Conservation (phyloP, 495 filamentous ascomycete species). For the Penicillium robsamsonii region DNA sequence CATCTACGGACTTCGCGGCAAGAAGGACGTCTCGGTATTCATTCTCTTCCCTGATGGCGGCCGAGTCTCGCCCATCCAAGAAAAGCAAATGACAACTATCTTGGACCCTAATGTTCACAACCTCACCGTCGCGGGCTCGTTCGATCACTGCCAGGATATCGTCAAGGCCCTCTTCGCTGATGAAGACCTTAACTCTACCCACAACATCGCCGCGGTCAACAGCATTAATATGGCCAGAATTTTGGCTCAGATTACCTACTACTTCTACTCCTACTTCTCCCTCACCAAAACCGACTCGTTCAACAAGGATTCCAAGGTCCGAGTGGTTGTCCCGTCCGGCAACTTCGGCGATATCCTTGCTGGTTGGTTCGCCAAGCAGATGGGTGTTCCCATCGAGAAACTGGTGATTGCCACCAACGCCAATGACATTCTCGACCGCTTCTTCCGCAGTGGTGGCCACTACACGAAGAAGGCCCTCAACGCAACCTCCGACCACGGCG, state of each 20-base stretch:
- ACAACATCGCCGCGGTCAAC: slow-evolving; percentile 25
- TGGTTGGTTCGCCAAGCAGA: slow-evolving; percentile 84
- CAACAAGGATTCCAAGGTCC: slow-evolving; percentile 58
- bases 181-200: slow-evolving; percentile 72
- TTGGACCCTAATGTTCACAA: slow-evolving; percentile 85
- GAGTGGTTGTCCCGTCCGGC: slow-evolving; percentile 83
- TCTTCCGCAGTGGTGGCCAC: slow-evolving; percentile 75
- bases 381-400: slow-evolving; percentile 84
- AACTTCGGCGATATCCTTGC: slow-evolving; percentile 98
- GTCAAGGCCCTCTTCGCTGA: slow-evolving; percentile 83
- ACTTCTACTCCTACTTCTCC: slow-evolving; percentile 85
- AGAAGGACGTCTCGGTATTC: slow-evolving; percentile 91
- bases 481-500: slow-evolving; percentile 2
- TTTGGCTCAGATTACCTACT: slow-evolving; percentile 86
- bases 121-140: slow-evolving; percentile 78
- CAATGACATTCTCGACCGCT: slow-evolving; percentile 84
- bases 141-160: slow-evolving; percentile 96
- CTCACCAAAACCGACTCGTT: slow-evolving; percentile 51
- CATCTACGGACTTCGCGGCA: slow-evolving; percentile 94
- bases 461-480: slow-evolving; percentile 63
- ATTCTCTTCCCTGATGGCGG: slow-evolving; percentile 85
- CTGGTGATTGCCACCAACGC: slow-evolving; percentile 88
- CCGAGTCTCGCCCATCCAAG: slow-evolving; percentile 73
- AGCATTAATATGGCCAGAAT: slow-evolving; percentile 85
- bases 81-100: slow-evolving; percentile 93